These are phyloP conservation scores for Debaryomyces singareniensis DNA, from an alignment of 1,139 yeast genomes.

Conservation along the genomic window DNA sequence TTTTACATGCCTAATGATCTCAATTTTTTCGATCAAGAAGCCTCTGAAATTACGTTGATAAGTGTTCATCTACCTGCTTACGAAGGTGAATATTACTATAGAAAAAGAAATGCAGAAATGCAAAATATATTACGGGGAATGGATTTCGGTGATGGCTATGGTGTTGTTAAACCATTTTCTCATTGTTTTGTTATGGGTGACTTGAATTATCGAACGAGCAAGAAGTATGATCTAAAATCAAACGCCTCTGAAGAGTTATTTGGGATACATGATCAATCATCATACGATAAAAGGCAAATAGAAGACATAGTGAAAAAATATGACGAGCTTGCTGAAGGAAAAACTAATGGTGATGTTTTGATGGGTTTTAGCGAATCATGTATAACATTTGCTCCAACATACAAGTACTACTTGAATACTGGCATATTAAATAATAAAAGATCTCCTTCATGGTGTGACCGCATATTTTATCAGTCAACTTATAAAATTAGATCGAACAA, in stretches of 20 bases:
- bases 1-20: conserved; percentile 19
- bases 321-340: conserved; percentile 57
- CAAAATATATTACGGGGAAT: conserved; percentile 44
- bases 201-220: conserved; percentile 63
- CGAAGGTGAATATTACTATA: conserved; percentile 52
- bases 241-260: conserved; percentile 13
- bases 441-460: conserved; percentile 86
- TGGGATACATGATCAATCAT: conserved; percentile 19
- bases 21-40: conserved; percentile 6
- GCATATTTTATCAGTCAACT: conserved; percentile 55
- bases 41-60: conserved; percentile 52
- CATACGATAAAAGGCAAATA: conserved; percentile 7
- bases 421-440: conserved; percentile 53
- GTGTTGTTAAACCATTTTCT: conserved; percentile 45
- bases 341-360: conserved; percentile 41
- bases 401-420: conserved; percentile 53
- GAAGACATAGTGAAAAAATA: conserved; percentile 22
- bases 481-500: conserved; percentile 23
- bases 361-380: conserved; percentile 59
- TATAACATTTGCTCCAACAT: conserved; percentile 67
- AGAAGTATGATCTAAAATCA: conserved; percentile 16
- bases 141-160: conserved; percentile 56
- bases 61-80: conserved; percentile 70
- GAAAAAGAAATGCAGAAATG: conserved; percentile 49
- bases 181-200: conserved; percentile 80